Evolutionary conservation across 108 stramenopile species (phyloP).

Genomic region (Asterionellopsis glacialis): DNA sequence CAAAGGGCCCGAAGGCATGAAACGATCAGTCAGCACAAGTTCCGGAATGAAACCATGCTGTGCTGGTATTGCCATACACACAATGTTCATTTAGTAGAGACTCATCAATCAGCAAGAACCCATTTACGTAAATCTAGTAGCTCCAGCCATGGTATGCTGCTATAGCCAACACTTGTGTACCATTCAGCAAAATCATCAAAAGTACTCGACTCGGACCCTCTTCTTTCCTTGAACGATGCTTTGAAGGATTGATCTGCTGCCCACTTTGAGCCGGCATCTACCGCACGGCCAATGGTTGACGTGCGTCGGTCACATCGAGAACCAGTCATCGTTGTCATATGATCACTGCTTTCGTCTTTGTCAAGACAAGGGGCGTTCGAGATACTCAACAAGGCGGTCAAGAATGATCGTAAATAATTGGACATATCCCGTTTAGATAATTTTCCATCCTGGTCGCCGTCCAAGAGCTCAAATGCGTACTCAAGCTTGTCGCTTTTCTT

Average conservation of each 20-base stretch:
- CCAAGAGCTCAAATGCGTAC: slow-evolving; percentile 82
- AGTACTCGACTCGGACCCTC: slow-evolving; percentile 36
- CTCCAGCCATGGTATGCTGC: slow-evolving; percentile 86
- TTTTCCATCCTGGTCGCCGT: slow-evolving; percentile 55
- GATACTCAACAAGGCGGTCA: slow-evolving; percentile 66
- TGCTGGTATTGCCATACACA: too few species aligned
- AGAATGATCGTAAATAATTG: slow-evolving; percentile 72
- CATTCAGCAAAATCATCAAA: slow-evolving; percentile 93
- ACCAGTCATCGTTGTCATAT: slow-evolving; percentile 34
- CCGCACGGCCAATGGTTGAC: slow-evolving; percentile 44
- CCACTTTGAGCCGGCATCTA: slow-evolving; percentile 78
- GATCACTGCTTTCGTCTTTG: slow-evolving; percentile 23
- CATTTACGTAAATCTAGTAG: slow-evolving; percentile 84
- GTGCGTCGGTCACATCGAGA: slow-evolving; percentile 35
- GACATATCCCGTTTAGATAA: slow-evolving; percentile 52
- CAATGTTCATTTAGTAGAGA: too few species aligned
- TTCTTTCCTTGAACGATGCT: background rate
- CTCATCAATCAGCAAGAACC: slow-evolving; percentile 25
- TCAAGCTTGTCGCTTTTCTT: slow-evolving; percentile 91
- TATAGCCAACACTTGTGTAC: slow-evolving; percentile 83
- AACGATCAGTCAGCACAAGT: too few species aligned
- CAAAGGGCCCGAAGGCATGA: too few species aligned
- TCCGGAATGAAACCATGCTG: too few species aligned
- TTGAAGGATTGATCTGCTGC: slow-evolving; percentile 64
- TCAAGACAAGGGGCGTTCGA: slow-evolving; percentile 42